These are phyloP conservation scores for Heterobasidion parviporum DNA, from an alignment of 1,284 basidiomycete species.

Conservation along the genomic window DNA sequence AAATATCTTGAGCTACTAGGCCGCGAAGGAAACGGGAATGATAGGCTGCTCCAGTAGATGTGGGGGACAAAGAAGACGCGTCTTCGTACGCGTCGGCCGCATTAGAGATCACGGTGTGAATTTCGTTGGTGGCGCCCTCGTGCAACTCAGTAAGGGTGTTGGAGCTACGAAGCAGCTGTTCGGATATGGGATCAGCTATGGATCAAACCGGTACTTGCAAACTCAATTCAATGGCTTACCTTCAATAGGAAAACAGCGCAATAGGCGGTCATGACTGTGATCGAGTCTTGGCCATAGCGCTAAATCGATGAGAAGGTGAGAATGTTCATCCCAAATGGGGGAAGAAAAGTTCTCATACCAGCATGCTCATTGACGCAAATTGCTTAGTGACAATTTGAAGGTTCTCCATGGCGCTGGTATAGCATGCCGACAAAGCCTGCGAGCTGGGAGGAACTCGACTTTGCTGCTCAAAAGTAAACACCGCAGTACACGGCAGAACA, in stretches of 20 bases:
- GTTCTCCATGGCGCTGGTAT: constrained; percentile 59
- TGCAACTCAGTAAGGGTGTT: constrained; percentile 45
- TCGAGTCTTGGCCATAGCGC: constrained; percentile 77
- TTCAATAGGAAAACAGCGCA: constrained; percentile 69
- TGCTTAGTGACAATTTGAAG: constrained; percentile 64
- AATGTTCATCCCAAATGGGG: background rate
- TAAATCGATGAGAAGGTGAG: constrained; percentile 19
- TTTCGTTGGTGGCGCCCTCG: constrained; percentile 49
- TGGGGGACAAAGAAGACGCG: constrained; percentile 52
- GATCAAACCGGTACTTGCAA: background rate
- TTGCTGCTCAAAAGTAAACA: constrained; percentile 10
- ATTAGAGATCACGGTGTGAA: constrained; percentile 52
- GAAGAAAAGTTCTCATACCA: constrained; percentile 36
- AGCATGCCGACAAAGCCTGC: constrained; percentile 64
- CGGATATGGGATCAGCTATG: background rate
- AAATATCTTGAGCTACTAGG: constrained; percentile 55
- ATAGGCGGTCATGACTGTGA: constrained; percentile 78
- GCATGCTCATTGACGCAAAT: constrained; percentile 64
- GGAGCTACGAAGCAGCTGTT: constrained; percentile 56
- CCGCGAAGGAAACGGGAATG: constrained; percentile 71
- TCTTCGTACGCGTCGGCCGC: constrained; percentile 71
- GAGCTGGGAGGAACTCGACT: constrained; percentile 46
- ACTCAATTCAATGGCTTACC: constrained; percentile 26
- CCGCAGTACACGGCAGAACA: background rate
- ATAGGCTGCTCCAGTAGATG: constrained; percentile 52